These are phyloP conservation scores for Globisporangium solare DNA, from an alignment of 352 stramenopile genomes.

Conservation along the genomic window DNA sequence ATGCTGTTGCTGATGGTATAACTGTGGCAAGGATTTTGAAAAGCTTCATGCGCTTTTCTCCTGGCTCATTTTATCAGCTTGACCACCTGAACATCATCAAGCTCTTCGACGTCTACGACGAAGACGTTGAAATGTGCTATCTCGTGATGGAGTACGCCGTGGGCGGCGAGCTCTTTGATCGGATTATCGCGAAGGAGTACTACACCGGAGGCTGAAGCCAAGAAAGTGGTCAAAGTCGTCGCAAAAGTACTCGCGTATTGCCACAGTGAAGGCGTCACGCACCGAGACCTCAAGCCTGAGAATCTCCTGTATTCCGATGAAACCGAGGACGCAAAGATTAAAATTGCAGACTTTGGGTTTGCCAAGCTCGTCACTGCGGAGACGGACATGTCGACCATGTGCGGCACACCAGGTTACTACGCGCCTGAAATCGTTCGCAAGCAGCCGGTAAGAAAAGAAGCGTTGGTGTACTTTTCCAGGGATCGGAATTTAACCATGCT, in stretches of 20 bases:
- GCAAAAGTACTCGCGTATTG: conserved; percentile 85
- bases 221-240: conserved; percentile 81
- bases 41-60: conserved; percentile 1
- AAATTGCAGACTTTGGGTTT: conserved; percentile 92
- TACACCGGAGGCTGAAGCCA: conserved; percentile 89
- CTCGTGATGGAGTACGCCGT: conserved; percentile 88
- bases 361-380: conserved; percentile 77
- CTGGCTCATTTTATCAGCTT: conserved; percentile 22
- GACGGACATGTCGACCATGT: conserved; percentile 86
- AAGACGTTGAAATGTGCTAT: conserved; percentile 68
- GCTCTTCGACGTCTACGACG: conserved; percentile 81
- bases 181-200: conserved; percentile 90
- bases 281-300: conserved; percentile 97
- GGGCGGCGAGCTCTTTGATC: conserved; percentile 91
- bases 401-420: conserved; percentile 94
- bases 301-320: conserved; percentile 91
- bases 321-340: conserved; percentile 87
- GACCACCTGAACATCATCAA: conserved; percentile 88
- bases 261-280: conserved; percentile 85
- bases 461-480: too few species aligned
- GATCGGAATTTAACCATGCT: neutral
- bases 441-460: conserved; percentile 36
- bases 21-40: neutral
- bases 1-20: neutral
- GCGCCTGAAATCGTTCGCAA: conserved; percentile 95